These are phyloP conservation scores for Ustulina deusta DNA, from an alignment of 2,329 filamentous ascomycete species.

Conservation along the genomic window DNA sequence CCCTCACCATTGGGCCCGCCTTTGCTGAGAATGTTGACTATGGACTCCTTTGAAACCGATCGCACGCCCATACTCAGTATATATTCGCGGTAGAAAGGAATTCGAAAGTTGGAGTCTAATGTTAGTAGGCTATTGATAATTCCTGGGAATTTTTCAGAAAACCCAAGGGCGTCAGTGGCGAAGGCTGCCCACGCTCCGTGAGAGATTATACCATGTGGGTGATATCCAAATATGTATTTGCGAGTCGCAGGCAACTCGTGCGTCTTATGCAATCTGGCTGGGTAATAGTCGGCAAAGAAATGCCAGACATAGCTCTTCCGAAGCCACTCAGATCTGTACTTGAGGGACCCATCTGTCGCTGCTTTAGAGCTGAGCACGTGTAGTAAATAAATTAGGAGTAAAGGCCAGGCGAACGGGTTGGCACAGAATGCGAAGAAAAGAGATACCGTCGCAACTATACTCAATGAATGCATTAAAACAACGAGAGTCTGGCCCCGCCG, in stretches of 20 bases:
- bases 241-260: constrained; percentile 80
- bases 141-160: constrained; percentile 87
- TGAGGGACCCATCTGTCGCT: constrained; percentile 79
- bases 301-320: constrained; percentile 83
- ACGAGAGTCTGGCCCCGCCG: constrained; percentile 82
- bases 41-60: constrained; percentile 91
- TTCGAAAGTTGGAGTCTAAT: constrained; percentile 94
- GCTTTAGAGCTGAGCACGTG: constrained; percentile 85
- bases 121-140: constrained; percentile 95
- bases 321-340: constrained; percentile 78
- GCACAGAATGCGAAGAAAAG: constrained; percentile 92
- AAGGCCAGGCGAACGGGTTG: constrained; percentile 91
- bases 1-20: constrained; percentile 83
- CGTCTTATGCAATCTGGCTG: constrained; percentile 87
- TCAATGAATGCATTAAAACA: constrained; percentile 78
- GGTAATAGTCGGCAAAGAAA: constrained; percentile 93
- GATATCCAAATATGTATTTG: constrained; percentile 97
- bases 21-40: constrained; percentile 85
- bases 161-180: constrained; percentile 88
- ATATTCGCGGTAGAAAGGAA: constrained; percentile 95
- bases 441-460: constrained; percentile 77
- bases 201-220: constrained; percentile 96
- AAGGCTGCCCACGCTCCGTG: constrained; percentile 96
- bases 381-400: constrained; percentile 80
- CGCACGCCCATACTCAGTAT: constrained; percentile 88